Percentiles rank a stretch among this genome's conserved stretches.
Evolutionary conservation across 2,329 filamentous ascomycete genomes (phyloP).

Genomic region (Diaporthe ilicicola): DNA sequence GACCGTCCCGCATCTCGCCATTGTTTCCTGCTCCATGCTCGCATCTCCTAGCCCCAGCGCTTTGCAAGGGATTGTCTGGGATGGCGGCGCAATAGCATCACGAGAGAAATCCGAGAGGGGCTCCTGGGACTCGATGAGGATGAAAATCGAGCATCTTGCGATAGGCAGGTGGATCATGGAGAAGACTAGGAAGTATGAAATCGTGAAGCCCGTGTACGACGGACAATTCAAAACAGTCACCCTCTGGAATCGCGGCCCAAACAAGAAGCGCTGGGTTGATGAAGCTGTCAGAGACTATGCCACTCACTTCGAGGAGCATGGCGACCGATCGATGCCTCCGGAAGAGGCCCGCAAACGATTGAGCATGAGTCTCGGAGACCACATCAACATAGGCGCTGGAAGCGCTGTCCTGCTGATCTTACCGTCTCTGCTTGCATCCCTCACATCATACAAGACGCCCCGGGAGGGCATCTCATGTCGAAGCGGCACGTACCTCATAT

Average conservation of each 20-base stretch:
- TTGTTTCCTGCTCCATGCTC: constrained; percentile 44
- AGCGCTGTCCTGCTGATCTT: constrained; percentile 3
- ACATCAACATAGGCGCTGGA: background rate
- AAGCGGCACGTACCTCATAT: constrained; percentile 38
- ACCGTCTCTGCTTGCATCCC: constrained; percentile 43
- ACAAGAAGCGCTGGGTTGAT: constrained; percentile 27
- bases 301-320: background rate
- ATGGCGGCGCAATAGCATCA: constrained; percentile 36
- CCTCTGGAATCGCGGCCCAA: constrained; percentile 43
- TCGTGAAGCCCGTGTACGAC: constrained; percentile 35
- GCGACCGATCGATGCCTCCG: background rate
- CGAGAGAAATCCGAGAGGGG: constrained; percentile 36
- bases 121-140: constrained; percentile 36
- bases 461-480: constrained; percentile 38
- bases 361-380: background rate
- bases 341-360: background rate
- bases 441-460: constrained; percentile 44
- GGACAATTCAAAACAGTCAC: constrained; percentile 38
- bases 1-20: constrained; percentile 45
- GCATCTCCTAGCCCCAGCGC: constrained; percentile 42
- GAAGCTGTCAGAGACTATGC: constrained; percentile 22
- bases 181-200: constrained; percentile 37
- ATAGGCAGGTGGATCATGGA: constrained; percentile 27
- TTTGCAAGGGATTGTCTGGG: constrained; percentile 43
- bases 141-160: constrained; percentile 25